Evolutionary conservation across 495 filamentous ascomycete genomes (phyloP), one percentile per base, ranked within the genome.

Genomic region (Staphylotrichum longicolle): DNA sequence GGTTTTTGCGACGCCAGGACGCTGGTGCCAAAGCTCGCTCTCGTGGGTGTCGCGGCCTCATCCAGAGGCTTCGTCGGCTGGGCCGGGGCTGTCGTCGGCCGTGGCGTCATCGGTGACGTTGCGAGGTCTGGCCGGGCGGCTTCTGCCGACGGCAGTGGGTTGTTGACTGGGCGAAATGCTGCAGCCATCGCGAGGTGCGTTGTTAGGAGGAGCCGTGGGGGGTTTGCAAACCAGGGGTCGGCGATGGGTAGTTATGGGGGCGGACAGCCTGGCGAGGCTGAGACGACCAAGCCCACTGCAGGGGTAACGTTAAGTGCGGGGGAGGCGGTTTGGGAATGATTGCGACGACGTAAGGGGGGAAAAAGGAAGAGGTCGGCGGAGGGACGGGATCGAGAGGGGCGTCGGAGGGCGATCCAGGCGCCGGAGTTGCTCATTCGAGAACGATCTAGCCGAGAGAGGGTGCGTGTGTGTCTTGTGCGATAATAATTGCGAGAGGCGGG

Each of bases 81-180:
- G 33, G 76, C 51, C 4, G 70, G 82, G 30, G 86, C 82, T 0
- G 73, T 72, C 55, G 63, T 63, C 41, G 73, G 73, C 81, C 86
- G 70, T 79, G 89, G 64, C 74, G 89, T 63, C 78, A 85, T 61
- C 85, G 88, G 64, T 80, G 87, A 66, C 76, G 83, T 67, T 80
- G 84, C 68, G 80, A 85, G 65, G 32, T 76, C 72, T 35, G 76
- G 79, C 14, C 65, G 71, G 47, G 69, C 66, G 44, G 67, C 54
- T 42, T 76, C 74, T 41, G 82, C 80, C 60, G 83, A 77, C 54
- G 79, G 74, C 33, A 90, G 81, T 60, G 83, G 85, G 57, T 84
- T 88, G 76, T 93, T 91, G 71, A 93, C 89, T 62, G 91, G 85
- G 64, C 86, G 84, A 71, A 93, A 92, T 57, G 86, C 71, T 48